Evolutionary conservation across 192 early-diverging fungal genomes (phyloP).

Genomic region (Coemansia sp.): DNA sequence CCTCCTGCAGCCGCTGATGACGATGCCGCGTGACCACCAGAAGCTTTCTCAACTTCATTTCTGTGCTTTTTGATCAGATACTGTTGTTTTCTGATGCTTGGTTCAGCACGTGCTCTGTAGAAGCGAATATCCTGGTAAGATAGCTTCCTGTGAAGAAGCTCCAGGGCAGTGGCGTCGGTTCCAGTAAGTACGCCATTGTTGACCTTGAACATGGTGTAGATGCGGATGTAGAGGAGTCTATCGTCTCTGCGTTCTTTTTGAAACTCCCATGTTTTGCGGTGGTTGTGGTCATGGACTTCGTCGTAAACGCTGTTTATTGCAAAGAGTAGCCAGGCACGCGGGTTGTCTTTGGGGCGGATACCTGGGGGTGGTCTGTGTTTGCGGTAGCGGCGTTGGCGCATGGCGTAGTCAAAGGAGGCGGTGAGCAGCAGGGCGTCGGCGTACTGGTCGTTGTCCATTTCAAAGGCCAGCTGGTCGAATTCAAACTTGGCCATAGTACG

Average conservation of each 20-base stretch:
- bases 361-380: slow-evolving; percentile 79
- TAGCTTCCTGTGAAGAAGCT: slow-evolving; percentile 68
- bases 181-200: slow-evolving; percentile 42
- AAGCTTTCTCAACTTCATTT: slow-evolving; percentile 15
- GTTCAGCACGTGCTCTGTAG: slow-evolving; percentile 75
- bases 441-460: slow-evolving; percentile 89
- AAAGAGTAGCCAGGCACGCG: slow-evolving; percentile 78
- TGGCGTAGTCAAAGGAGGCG: slow-evolving; percentile 75
- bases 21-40: neutral
- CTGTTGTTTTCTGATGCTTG: slow-evolving; percentile 69
- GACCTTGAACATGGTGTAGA: slow-evolving; percentile 61
- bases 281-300: slow-evolving; percentile 84
- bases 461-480: slow-evolving; percentile 92
- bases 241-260: slow-evolving; percentile 78
- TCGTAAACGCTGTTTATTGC: slow-evolving; percentile 71
- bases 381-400: slow-evolving; percentile 79
- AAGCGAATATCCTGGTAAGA: slow-evolving; percentile 87
- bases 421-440: slow-evolving; percentile 72
- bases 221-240: slow-evolving; percentile 69
- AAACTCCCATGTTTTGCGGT: slow-evolving; percentile 81
- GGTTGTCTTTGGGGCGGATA: slow-evolving; percentile 78
- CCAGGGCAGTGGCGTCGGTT: slow-evolving; percentile 53
- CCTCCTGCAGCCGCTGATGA: slow-evolving; percentile 1
- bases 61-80: slow-evolving; percentile 53
- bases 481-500: slow-evolving; percentile 65